Conservation (phyloP, 2,329 filamentous ascomycete species). For the Paracorniculantispora psalliotae region DNA sequence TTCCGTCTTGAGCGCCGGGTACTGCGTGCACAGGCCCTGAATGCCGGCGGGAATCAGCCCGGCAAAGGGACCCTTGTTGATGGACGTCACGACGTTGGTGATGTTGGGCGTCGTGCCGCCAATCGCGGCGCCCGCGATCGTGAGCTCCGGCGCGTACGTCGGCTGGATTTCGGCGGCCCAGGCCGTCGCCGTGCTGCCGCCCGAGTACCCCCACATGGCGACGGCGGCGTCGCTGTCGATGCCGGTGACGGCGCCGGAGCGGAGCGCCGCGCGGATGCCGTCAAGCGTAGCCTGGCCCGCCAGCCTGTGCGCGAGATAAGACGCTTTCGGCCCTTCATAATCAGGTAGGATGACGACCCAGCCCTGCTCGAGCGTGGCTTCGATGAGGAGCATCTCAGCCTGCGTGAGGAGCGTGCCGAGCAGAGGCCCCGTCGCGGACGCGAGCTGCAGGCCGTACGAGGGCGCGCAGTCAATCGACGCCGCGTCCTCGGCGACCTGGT, state of each 20-base stretch:
- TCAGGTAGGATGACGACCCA: constrained; percentile 47
- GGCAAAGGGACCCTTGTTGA: constrained; percentile 16
- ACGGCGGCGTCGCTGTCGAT: constrained; percentile 29
- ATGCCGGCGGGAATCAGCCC: constrained; percentile 21
- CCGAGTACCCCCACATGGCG: constrained; percentile 39
- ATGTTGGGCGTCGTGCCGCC: constrained; percentile 22
- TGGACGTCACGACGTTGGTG: constrained; percentile 11
- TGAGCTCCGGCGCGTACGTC: constrained; percentile 21
- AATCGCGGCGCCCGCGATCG: constrained; percentile 22
- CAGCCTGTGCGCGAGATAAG: constrained; percentile 36
- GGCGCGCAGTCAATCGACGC: constrained; percentile 31
- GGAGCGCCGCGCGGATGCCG: constrained; percentile 37
- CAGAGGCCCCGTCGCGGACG: constrained; percentile 23
- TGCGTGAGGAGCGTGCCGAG: constrained; percentile 30
- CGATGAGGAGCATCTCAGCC: constrained; percentile 21
- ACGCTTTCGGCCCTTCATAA: constrained; percentile 38
- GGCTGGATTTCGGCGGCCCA: constrained; percentile 23
- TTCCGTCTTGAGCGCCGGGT: constrained; percentile 14
- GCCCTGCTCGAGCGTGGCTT: constrained; percentile 32
- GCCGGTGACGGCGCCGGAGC: constrained; percentile 22
- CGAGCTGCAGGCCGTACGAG: constrained; percentile 21
- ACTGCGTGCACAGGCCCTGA: constrained; percentile 20
- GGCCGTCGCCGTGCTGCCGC: constrained; percentile 20
- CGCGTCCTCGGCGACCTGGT: constrained; percentile 37
- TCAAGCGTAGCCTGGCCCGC: constrained; percentile 40